Percentiles rank a stretch among this genome's conserved stretches.
Evolutionary conservation across 805 yeast genomes (phyloP).

Genomic region (Diddensiella caesifluorescens): DNA sequence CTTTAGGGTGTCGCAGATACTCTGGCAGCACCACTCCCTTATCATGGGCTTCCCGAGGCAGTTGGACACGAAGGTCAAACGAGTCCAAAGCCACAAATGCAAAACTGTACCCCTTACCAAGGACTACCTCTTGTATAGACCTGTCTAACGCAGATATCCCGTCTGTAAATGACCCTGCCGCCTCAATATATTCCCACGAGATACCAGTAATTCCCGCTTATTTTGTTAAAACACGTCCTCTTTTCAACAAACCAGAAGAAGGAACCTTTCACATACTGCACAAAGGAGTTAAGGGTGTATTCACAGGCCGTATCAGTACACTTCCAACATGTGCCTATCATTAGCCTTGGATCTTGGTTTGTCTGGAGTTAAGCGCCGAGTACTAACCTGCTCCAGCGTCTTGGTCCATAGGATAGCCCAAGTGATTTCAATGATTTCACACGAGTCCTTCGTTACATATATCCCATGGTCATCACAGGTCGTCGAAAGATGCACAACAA

Average conservation of each 20-base stretch:
- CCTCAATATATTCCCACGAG: conserved; percentile 56
- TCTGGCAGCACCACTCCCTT: conserved; percentile 65
- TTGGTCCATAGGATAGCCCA: conserved; percentile 57
- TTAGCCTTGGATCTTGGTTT: not conserved
- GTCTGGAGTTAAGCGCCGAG: conserved; percentile 9
- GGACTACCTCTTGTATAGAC: conserved; percentile 37
- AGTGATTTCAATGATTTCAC: conserved; percentile 61
- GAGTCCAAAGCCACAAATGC: conserved; percentile 61
- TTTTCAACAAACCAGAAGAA: too few relatives aligned
- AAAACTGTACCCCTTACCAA: conserved; percentile 42
- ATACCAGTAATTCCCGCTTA: conserved; percentile 43
- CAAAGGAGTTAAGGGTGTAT: conserved; percentile 58
- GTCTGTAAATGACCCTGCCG: conserved; percentile 55
- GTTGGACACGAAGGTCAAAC: conserved; percentile 69
- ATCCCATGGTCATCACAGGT: conserved; percentile 62
- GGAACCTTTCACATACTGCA: conserved; percentile 3
- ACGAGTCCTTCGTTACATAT: conserved; percentile 57
- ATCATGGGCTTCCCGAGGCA: conserved; percentile 78
- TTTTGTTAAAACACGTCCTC: too few relatives aligned
- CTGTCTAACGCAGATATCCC: conserved; percentile 54
- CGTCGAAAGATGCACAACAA: conserved; percentile 56
- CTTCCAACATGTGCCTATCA: conserved; percentile 37
- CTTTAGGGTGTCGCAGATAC: conserved; percentile 67
- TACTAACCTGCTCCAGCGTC: conserved; percentile 26
- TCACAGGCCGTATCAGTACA: conserved; percentile 52